A percentile compares a stretch with the other conserved stretches of the same genome.
phyloP scores from a whole-genome alignment of 1,284 basidiomycete genomes.

The Mycosarcoma maydis region DNA sequence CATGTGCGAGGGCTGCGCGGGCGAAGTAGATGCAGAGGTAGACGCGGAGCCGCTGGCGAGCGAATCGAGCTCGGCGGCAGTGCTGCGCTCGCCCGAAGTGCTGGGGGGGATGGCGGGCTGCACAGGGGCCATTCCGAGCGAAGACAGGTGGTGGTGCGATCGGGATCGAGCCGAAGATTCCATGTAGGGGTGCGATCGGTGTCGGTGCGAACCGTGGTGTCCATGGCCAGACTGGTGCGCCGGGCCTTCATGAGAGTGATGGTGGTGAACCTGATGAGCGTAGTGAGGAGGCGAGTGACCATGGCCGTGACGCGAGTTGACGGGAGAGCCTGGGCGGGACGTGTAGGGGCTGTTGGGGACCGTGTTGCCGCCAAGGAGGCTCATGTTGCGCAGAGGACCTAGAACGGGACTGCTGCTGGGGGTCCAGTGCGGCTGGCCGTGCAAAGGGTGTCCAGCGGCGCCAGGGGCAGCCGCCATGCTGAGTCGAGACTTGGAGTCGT shows the following conservation, averaged over 20 bases:
- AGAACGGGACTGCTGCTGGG: slow-evolving; percentile 65
- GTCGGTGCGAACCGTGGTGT: slow-evolving; percentile 63
- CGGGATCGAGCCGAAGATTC: slow-evolving; percentile 48
- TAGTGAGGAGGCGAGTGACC: slow-evolving; percentile 40
- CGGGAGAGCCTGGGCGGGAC: slow-evolving; percentile 60
- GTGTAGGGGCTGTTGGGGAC: slow-evolving; percentile 62
- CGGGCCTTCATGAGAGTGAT: slow-evolving; percentile 56
- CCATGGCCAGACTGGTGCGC: slow-evolving; percentile 57
- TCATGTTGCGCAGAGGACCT: slow-evolving; percentile 64
- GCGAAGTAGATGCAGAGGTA: slow-evolving; percentile 51
- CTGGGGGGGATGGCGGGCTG: slow-evolving; percentile 45
- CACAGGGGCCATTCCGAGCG: slow-evolving; percentile 45
- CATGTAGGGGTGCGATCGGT: slow-evolving; percentile 63
- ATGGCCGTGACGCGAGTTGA: slow-evolving; percentile 28
- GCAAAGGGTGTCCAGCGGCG: slow-evolving; percentile 12
- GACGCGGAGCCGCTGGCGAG: slow-evolving; percentile 40
- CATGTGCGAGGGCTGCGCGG: slow-evolving; percentile 37
- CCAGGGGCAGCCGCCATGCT: slow-evolving; percentile 9
- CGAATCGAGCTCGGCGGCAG: slow-evolving; percentile 44
- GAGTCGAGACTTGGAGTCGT: slow-evolving; percentile 35
- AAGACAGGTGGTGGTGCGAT: slow-evolving; percentile 62
- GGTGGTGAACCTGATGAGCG: slow-evolving; percentile 13
- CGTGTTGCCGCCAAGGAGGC: slow-evolving; percentile 59
- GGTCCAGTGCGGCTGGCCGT: slow-evolving; percentile 54
- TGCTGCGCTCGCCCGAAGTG: slow-evolving; percentile 63